A percentile compares a stretch with the other conserved stretches of the same genome.
phyloP scores from a whole-genome alignment of 495 filamentous ascomycete genomes.

The Parachaetomium inaequale region DNA sequence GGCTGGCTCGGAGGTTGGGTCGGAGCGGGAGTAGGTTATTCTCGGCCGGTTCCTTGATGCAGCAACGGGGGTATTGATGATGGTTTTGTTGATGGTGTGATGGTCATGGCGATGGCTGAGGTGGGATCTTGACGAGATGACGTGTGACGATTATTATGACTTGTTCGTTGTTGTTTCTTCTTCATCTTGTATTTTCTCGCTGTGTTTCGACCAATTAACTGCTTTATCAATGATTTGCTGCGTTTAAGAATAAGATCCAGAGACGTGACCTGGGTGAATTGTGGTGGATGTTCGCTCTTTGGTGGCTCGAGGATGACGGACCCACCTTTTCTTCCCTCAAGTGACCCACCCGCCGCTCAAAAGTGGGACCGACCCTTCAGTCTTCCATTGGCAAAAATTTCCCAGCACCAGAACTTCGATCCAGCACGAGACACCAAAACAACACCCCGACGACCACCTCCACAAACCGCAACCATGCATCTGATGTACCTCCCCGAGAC shows the following conservation, averaged over 20 bases:
- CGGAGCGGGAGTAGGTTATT: not conserved
- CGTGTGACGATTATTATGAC: constrained; percentile 12
- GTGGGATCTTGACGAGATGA: not conserved
- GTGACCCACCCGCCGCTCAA: not conserved
- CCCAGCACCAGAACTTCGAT: not conserved
- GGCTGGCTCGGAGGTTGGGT: not conserved
- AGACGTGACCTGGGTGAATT: not conserved
- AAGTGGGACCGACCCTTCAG: not conserved
- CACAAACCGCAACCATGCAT: constrained; percentile 55
- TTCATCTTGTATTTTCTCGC: constrained; percentile 1
- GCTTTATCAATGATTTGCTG: not conserved
- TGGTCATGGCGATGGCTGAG: not conserved
- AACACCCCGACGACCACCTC: not conserved
- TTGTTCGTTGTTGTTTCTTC: not conserved
- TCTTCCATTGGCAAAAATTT: constrained; percentile 9
- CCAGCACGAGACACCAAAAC: constrained; percentile 4
- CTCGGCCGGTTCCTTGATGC: not conserved
- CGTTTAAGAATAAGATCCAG: not conserved
- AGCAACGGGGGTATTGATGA: not conserved
- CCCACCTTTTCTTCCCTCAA: not conserved
- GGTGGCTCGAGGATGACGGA: not conserved
- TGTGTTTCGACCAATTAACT: not conserved
- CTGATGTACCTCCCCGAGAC: constrained; percentile 80
- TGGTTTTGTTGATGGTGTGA: not conserved
- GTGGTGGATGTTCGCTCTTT: not conserved